A percentile compares a stretch with the other conserved stretches of the same genome.
phyloP scores from a whole-genome alignment of 441 rosid genomes.

The Eutrema salsugineum region DNA sequence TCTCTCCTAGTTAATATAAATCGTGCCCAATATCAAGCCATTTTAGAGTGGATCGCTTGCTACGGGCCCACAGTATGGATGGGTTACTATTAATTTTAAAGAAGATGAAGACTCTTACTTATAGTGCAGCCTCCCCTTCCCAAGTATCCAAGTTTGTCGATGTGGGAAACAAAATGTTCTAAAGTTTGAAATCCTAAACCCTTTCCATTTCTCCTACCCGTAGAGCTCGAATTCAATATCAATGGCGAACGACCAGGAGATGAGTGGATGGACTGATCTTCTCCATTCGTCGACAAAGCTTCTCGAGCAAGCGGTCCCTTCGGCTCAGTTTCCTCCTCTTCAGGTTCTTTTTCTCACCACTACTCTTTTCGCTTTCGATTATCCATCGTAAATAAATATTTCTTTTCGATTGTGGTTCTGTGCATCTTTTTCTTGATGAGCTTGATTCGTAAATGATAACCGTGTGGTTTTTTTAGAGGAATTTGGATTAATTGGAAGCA shows the following conservation, averaged over 20 bases:
- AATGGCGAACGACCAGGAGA: slow-evolving; percentile 65
- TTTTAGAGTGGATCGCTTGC: no score
- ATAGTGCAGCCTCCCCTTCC: no score
- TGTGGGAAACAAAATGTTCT: not conserved
- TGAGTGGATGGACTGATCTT: slow-evolving; percentile 78
- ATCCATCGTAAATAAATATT: not conserved
- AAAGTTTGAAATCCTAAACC: slow-evolving; percentile 5
- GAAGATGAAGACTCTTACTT: no score
- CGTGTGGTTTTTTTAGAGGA: slow-evolving; percentile 44
- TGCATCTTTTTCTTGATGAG: not conserved
- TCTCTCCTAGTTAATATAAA: no score
- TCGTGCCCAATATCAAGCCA: no score
- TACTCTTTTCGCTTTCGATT: not conserved
- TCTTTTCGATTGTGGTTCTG: not conserved
- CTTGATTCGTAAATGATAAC: not conserved
- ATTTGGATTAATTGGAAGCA: slow-evolving; percentile 76
- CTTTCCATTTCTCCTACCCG: not conserved
- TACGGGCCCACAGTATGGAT: no score
- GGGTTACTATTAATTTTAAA: no score
- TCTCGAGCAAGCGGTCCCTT: slow-evolving; percentile 88
- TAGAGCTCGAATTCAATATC: not conserved
- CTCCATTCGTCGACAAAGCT: slow-evolving; percentile 80
- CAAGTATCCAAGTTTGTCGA: no score
- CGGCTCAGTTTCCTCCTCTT: slow-evolving; percentile 88
- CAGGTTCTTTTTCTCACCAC: slow-evolving; percentile 45